Conservation (phyloP, 306 rosid species). For the Cyamopsis tetragonoloba region DNA sequence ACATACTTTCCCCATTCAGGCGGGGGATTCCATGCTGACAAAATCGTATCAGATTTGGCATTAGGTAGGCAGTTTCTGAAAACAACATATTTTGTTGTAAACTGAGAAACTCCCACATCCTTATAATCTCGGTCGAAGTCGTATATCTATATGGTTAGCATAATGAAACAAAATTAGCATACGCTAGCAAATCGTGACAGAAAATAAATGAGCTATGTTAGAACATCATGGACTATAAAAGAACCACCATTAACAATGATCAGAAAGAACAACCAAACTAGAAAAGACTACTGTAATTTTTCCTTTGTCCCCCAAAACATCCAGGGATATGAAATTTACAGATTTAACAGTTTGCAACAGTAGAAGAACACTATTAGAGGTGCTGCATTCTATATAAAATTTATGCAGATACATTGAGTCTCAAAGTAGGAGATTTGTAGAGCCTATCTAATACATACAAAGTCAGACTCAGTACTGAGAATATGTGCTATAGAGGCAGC, state of each 20-base stretch:
- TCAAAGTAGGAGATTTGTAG: neutral
- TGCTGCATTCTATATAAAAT: neutral
- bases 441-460: neutral
- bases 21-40: slow-evolving; percentile 98
- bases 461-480: neutral
- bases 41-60: slow-evolving; percentile 86
- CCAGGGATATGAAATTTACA: neutral
- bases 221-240: neutral
- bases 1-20: slow-evolving; percentile 95
- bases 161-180: slow-evolving; percentile 36
- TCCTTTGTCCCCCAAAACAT: neutral
- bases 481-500: neutral
- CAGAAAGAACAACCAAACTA: slow-evolving; percentile 8
- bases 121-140: slow-evolving; percentile 96
- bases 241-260: slow-evolving; percentile 14
- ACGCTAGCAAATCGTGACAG: neutral
- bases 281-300: neutral
- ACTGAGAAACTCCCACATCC: slow-evolving; percentile 88
- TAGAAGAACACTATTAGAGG: neutral
- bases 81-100: slow-evolving; percentile 78
- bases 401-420: neutral
- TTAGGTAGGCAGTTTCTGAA: slow-evolving; percentile 75
- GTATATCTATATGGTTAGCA: slow-evolving; percentile 52
- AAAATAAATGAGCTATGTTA: neutral
- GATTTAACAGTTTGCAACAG: neutral